phyloP scores from a whole-genome alignment of 2,329 filamentous ascomycete genomes.

The Aspergillus ochraceus region DNA sequence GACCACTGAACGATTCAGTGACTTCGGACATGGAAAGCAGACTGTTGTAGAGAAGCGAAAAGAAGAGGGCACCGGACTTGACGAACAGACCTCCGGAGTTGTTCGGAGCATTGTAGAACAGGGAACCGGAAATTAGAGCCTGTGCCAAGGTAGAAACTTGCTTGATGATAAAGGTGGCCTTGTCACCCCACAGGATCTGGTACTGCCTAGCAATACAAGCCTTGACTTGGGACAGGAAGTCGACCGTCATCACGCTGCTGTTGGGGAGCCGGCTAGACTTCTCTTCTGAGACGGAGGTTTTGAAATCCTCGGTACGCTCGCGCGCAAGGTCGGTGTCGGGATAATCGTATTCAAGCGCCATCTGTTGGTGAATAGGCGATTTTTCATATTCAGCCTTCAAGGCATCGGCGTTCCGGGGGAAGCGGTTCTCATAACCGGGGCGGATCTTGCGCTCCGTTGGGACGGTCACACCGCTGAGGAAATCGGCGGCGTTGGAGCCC shows the following conservation, averaged over 20 bases:
- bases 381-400: constrained; percentile 54
- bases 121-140: constrained; percentile 63
- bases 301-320: constrained; percentile 55
- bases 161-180: constrained; percentile 63
- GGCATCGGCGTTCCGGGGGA: constrained; percentile 44
- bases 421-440: constrained; percentile 43
- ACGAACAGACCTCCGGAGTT: constrained; percentile 63
- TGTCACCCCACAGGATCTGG: constrained; percentile 66
- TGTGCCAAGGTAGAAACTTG: constrained; percentile 59
- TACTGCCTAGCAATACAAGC: constrained; percentile 62
- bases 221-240: constrained; percentile 56
- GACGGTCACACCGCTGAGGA: constrained; percentile 64
- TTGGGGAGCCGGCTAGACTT: constrained; percentile 57
- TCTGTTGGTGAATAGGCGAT: constrained; percentile 51
- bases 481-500: constrained; percentile 65
- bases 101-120: constrained; percentile 65
- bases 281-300: constrained; percentile 52
- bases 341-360: constrained; percentile 60
- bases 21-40: constrained; percentile 67
- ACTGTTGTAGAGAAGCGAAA: constrained; percentile 62
- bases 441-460: constrained; percentile 49
- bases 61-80: constrained; percentile 65
- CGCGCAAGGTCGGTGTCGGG: constrained; percentile 52
- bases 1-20: constrained; percentile 60
- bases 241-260: constrained; percentile 57